Evolutionary conservation across 2,329 filamentous ascomycete genomes (phyloP), one percentile per base, ranked within the genome.

Genomic region (Anthostomella pinea): DNA sequence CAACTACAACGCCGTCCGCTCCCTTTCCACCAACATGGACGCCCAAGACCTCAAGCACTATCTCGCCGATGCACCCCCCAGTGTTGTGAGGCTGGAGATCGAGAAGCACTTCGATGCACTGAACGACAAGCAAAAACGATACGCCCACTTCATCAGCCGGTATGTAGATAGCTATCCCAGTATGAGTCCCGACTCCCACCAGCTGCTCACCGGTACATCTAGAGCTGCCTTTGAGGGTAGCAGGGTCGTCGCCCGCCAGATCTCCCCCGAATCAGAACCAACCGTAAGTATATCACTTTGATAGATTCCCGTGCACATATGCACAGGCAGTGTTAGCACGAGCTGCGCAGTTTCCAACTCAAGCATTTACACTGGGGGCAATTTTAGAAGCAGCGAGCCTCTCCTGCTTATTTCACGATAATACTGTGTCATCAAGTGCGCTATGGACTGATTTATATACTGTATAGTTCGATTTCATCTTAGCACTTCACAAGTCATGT

Each of bases 61-160:
- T 63, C 76, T 95, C 43, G 90, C 93, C 30, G 93, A 98, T 65
- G 83, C 84, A 47, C 93, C 93, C 29, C 93, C 93, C 1, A 85
- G 83, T 31, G 80, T 96, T 38, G 91, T 96, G 41, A 81, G 83
- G 30, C 78, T 98, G 32, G 83, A 88, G 62, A 93, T 97, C 62
- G 88, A 88, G 67, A 86, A 88, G 59, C 91, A 97, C 66, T 98
- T 97, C 55, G 85, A 91, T 37, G 79, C 81, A 22, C 65, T 93
- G 43, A 75, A 68, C 35, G 78, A 86, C 54, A 72, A 85, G 59
- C 80, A 95, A 69, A 89, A 91, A 70, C 82, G 85, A 58, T 96
- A 96, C 72, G 86, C 90, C 47, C 90, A 96, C 67, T 89, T 83
- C 59, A 87, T 95, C 59, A 87, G 83, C 76, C 79, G 77, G 84